These are phyloP conservation scores for Lasiodiplodia gonubiensis DNA, from an alignment of 2,329 filamentous ascomycete genomes.

Conservation along the genomic window DNA sequence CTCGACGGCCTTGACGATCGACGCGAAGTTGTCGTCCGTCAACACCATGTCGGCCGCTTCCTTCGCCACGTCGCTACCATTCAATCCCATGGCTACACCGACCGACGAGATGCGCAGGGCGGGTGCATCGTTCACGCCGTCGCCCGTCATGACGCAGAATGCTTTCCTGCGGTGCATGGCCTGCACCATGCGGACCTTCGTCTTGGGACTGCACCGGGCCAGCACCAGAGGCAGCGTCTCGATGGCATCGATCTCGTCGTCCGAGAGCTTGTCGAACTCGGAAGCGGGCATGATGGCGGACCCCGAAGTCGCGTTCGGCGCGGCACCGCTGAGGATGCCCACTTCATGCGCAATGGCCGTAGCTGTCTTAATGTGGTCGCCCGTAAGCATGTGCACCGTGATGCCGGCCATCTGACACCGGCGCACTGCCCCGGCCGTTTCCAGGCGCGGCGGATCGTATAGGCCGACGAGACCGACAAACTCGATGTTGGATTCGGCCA, in stretches of 20 bases:
- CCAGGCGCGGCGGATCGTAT: conserved; percentile 82
- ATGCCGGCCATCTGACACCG: conserved; percentile 55
- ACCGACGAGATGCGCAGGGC: conserved; percentile 49
- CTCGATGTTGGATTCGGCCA: conserved; percentile 70
- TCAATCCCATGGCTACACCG: conserved; percentile 49
- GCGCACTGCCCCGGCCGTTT: conserved; percentile 67
- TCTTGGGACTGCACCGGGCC: conserved; percentile 53
- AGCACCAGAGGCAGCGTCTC: conserved; percentile 51
- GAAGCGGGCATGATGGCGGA: conserved; percentile 48
- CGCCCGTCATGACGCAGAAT: conserved; percentile 52
- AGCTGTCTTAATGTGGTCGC: conserved; percentile 54
- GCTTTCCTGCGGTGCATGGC: conserved; percentile 45
- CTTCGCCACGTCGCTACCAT: conserved; percentile 48
- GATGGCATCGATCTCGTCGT: conserved; percentile 51
- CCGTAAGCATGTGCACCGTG: conserved; percentile 57
- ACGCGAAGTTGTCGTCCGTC: conserved; percentile 50
- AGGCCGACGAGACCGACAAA: conserved; percentile 85
- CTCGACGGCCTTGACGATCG: conserved; percentile 49
- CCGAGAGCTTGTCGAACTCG: conserved; percentile 52
- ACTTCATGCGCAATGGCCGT: conserved; percentile 55
- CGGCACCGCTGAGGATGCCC: conserved; percentile 41
- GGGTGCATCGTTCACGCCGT: conserved; percentile 50
- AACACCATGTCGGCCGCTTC: conserved; percentile 50
- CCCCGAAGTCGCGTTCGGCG: conserved; percentile 37
- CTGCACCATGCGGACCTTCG: conserved; percentile 56